Conservation (phyloP, 805 yeast species). For the Cyberlindnera suaveolens region DNA sequence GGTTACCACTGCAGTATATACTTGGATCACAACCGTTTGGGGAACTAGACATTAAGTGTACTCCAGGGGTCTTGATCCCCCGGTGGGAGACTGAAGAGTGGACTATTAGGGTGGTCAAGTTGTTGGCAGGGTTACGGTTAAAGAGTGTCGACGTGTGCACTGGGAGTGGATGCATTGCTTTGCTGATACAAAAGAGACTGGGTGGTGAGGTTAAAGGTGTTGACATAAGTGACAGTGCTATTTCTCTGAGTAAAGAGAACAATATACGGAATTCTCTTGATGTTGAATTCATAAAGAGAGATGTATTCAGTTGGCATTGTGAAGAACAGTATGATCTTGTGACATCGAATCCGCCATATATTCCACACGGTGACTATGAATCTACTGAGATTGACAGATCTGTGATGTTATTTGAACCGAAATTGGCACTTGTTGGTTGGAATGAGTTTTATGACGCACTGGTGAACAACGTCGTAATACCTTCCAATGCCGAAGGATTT, state of each 20-base stretch:
- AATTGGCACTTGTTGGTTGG: slow-evolving; percentile 72
- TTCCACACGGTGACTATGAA: slow-evolving; percentile 42
- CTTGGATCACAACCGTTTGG: slow-evolving; percentile 89
- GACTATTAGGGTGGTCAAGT: slow-evolving; percentile 39
- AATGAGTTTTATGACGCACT: slow-evolving; percentile 62
- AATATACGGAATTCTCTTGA: slow-evolving; percentile 10
- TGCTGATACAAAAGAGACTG: slow-evolving; percentile 36
- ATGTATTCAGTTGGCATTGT: slow-evolving; percentile 5
- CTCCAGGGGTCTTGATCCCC: slow-evolving; percentile 72
- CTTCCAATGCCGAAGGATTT: slow-evolving; percentile 44
- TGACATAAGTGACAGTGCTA: slow-evolving; percentile 53
- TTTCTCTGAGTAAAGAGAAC: slow-evolving; percentile 45
- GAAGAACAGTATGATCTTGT: slow-evolving; percentile 40
- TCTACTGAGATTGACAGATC: slow-evolving; percentile 46
- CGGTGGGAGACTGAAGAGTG: slow-evolving; percentile 96
- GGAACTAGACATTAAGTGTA: slow-evolving; percentile 50
- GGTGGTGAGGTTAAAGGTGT: slow-evolving; percentile 34
- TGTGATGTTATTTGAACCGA: slow-evolving; percentile 71
- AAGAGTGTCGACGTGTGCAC: slow-evolving; percentile 67
- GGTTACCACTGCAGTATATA: slow-evolving; percentile 78
- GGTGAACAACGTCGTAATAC: slow-evolving; percentile 36
- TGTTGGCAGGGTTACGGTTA: slow-evolving; percentile 3
- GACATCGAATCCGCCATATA: slow-evolving; percentile 90
- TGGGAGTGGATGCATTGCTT: slow-evolving; percentile 84
- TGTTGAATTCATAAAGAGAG: slow-evolving; percentile 5